Percentiles rank a stretch among this genome's conserved stretches.
Evolutionary conservation across 2,329 filamentous ascomycete genomes (phyloP).

Genomic region (Neofusicoccum umdonicola): DNA sequence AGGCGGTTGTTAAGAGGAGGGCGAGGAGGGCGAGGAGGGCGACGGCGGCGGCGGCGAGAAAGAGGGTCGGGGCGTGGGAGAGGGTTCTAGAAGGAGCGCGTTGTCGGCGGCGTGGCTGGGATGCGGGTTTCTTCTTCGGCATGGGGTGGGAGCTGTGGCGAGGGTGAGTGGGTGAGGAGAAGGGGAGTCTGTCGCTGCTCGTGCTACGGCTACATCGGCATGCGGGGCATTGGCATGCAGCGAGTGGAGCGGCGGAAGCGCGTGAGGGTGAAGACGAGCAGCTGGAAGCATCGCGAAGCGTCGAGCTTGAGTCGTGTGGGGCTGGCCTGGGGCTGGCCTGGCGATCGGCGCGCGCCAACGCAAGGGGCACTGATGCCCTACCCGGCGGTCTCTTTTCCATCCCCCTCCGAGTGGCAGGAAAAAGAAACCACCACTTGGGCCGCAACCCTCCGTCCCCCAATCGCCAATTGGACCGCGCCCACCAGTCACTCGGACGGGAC

Average conservation of each 20-base stretch:
- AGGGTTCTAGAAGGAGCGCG: conserved; percentile 1
- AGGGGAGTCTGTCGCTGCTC: not conserved
- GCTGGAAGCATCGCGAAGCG: conserved; percentile 4
- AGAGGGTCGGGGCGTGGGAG: not conserved
- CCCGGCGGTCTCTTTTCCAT: not conserved
- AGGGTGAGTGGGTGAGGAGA: not conserved
- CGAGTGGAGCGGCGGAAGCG: not conserved
- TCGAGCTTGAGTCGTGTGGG: not conserved
- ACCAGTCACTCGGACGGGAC: not conserved
- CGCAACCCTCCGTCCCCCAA: not conserved
- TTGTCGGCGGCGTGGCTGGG: not conserved
- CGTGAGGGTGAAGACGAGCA: not conserved
- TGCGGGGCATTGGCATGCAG: not conserved
- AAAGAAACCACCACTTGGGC: not conserved
- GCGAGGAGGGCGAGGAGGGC: not conserved
- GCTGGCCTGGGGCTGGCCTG: too few species aligned
- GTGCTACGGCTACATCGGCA: not conserved
- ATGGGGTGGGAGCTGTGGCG: not conserved
- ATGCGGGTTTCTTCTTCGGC: not conserved
- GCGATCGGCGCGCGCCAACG: not conserved
- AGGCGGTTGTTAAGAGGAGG: not conserved
- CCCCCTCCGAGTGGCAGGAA: too few species aligned
- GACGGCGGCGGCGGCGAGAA: not conserved
- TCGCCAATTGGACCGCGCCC: not conserved
- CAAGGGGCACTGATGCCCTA: not conserved